Evolutionary conservation across 495 filamentous ascomycete species (phyloP).

Genomic region (Evansstolkia leycettana): DNA sequence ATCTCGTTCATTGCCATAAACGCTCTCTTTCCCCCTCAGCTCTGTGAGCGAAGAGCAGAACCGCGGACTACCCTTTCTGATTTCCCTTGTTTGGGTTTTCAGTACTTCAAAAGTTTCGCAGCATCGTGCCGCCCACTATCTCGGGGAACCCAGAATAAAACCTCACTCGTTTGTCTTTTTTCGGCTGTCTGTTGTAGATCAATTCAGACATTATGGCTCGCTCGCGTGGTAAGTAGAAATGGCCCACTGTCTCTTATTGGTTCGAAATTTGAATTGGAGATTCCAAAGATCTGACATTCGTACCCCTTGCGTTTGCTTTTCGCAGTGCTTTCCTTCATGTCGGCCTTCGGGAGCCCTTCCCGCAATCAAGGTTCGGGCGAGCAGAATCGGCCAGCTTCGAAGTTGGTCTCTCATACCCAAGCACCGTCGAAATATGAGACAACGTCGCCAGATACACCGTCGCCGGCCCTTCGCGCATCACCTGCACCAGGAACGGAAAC

Average conservation of each 20-base stretch:
- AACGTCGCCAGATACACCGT: slow-evolving; percentile 25
- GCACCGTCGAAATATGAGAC: slow-evolving; percentile 22
- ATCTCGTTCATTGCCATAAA: too few relatives aligned
- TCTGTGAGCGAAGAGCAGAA: too few relatives aligned
- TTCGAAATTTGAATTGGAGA: too few relatives aligned
- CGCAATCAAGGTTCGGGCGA: slow-evolving; percentile 12
- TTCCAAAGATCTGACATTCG: background rate
- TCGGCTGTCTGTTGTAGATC: background rate
- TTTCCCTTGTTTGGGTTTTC: too few relatives aligned
- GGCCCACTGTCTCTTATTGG: background rate
- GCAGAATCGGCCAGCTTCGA: slow-evolving; percentile 11
- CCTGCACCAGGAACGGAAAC: slow-evolving; percentile 1
- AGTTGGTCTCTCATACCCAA: slow-evolving; percentile 10
- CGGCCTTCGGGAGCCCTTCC: slow-evolving; percentile 37
- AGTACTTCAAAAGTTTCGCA: too few relatives aligned
- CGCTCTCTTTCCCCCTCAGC: too few relatives aligned
- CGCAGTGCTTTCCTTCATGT: slow-evolving; percentile 53
- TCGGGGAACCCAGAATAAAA: too few relatives aligned
- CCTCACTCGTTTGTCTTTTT: too few relatives aligned
- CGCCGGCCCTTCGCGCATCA: slow-evolving; percentile 18
- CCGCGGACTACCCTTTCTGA: too few relatives aligned
- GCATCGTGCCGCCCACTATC: too few relatives aligned
- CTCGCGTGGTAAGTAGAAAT: slow-evolving; percentile 1
- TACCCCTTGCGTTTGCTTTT: background rate
- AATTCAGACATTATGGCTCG: slow-evolving; percentile 1